These are phyloP conservation scores for Vigna trinervia DNA, from an alignment of 306 rosid species.

Conservation along the genomic window DNA sequence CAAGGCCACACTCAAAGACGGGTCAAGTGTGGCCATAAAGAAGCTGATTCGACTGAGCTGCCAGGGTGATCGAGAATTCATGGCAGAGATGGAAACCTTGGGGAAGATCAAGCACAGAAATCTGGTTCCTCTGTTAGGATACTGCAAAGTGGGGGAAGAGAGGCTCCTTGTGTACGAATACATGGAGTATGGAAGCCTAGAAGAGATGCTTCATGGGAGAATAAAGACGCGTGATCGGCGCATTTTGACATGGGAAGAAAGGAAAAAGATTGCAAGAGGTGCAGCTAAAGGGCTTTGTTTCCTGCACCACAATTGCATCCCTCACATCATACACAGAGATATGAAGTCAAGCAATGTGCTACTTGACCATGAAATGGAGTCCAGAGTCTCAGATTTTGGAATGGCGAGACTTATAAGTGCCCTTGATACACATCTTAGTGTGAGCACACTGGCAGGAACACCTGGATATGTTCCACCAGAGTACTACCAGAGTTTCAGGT, in stretches of 20 bases:
- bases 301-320: conserved; percentile 97
- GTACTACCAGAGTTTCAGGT: conserved; percentile 94
- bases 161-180: conserved; percentile 92
- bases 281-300: conserved; percentile 97
- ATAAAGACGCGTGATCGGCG: conserved; percentile 60
- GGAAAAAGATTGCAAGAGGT: conserved; percentile 93
- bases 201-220: conserved; percentile 95
- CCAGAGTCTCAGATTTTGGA: conserved; percentile 94
- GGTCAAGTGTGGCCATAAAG: conserved; percentile 94
- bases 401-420: conserved; percentile 99
- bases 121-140: conserved; percentile 87
- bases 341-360: conserved; percentile 98
- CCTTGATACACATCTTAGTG: conserved; percentile 94
- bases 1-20: conserved; percentile 90
- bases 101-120: conserved; percentile 94
- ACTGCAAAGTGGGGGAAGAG: conserved; percentile 95
- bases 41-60: conserved; percentile 89
- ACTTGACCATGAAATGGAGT: conserved; percentile 87
- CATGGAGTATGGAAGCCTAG: conserved; percentile 97
- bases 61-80: conserved; percentile 96
- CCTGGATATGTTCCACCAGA: conserved; percentile 99
- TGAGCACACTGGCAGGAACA: conserved; percentile 97
- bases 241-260: conserved; percentile 86
- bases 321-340: conserved; percentile 96
- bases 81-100: conserved; percentile 98